Base-by-base conservation (phyloP, 2,329 filamentous ascomycete genomes). In the Gyromitra esculenta region DNA sequence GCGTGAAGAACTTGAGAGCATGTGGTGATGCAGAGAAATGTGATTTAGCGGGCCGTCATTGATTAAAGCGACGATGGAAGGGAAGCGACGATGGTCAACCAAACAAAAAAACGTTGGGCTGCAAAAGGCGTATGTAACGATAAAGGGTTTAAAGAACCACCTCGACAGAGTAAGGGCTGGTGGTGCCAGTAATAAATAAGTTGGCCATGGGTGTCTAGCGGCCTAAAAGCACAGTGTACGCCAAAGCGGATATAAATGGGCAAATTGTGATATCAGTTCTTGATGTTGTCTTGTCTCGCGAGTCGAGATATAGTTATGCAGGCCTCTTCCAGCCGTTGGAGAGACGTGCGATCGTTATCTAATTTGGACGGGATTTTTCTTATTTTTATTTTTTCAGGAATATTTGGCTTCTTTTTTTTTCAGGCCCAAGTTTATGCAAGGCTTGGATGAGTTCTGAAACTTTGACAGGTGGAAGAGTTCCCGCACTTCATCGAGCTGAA, bases 211-310 rank as follows among this genome's bases (percentile, higher is more conserved):
- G 9, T 11, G 50, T 18, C 18, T 31, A 18, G 18, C 25, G 25
- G 11, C 50, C 50, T 54, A 54, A 54, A 54, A 54, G 50, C 50
- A 54, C 50, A 54, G 21, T 52, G 18, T 18, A 21, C 18, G 18
- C 13, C n/a, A 18, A 13, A 18, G 21, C 25, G 18, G 50, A 9
- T 54, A 54, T 18, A 25, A 54, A 25, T 4, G n/a, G 45, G 18
- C n/a, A 50, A 5, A 50, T 50, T 31, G 45, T 50, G 45, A 50
- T 50, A 50, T 50, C 13, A 50, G 45, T 50, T 50, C 13, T 50
- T 18, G n/a, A n/a, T n/a, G 21, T 45, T n/a, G 18, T 45, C 41
- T 13, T 45, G 41, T 45, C 1, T 13, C 11, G 15, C 43, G 43
- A 45, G 43, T 45, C 43, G 11, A 15, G 15, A 45, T 45, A 45